A percentile compares a stretch with the other conserved stretches of the same genome.
Evolutionary conservation across 441 rosid genomes (phyloP).

Genomic region (Dalechampia spathulata): DNA sequence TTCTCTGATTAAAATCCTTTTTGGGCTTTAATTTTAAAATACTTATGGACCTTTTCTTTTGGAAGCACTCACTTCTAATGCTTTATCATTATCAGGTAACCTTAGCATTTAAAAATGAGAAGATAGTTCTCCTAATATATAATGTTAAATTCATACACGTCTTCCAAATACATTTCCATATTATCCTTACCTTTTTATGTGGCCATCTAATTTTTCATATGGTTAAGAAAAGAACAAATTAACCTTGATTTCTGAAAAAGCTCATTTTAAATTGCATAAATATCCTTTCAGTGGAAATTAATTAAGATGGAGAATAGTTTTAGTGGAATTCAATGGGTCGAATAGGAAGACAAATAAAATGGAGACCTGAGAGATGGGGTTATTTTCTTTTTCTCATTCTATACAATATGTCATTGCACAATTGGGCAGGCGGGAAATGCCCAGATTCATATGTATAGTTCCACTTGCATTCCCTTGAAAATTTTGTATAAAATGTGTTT

Average conservation of each 20-base stretch:
- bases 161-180: neutral
- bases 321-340: too few species aligned
- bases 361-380: too few species aligned
- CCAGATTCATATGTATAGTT: neutral
- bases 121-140: too few species aligned
- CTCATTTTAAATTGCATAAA: too few species aligned
- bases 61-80: neutral
- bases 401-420: neutral
- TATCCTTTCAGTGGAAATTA: too few species aligned
- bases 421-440: neutral
- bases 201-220: too few species aligned
- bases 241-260: too few species aligned
- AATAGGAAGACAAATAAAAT: too few species aligned
- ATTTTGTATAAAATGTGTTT: neutral
- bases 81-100: neutral
- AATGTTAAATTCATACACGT: neutral
- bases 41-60: neutral
- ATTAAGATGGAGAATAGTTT: too few species aligned
- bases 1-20: slow-evolving; percentile 24
- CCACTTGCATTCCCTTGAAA: neutral
- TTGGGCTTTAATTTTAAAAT: too few species aligned
- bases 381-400: neutral
- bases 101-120: too few species aligned
- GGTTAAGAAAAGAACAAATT: too few species aligned
- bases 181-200: neutral